A percentile compares a stretch with the other conserved stretches of the same genome.
phyloP scores from a whole-genome alignment of 495 filamentous ascomycete genomes.

The Penicillium goetzii region DNA sequence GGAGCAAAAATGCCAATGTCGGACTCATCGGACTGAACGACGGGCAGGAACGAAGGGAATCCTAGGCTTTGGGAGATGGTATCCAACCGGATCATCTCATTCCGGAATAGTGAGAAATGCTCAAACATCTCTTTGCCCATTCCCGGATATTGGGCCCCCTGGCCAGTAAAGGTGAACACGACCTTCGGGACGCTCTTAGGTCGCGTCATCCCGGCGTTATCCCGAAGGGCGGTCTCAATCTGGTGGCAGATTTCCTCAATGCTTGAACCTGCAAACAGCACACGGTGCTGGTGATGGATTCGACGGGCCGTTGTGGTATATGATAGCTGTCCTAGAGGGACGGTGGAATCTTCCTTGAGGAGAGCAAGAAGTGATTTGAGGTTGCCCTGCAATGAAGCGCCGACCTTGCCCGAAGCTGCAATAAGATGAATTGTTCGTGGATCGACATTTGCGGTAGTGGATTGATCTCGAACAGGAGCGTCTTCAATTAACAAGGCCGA shows the following conservation, averaged over 20 bases:
- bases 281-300: slow-evolving; percentile 55
- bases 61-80: slow-evolving; percentile 35
- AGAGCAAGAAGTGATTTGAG: slow-evolving; percentile 37
- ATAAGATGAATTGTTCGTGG: slow-evolving; percentile 6
- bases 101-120: slow-evolving; percentile 30
- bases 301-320: slow-evolving; percentile 77
- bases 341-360: slow-evolving; percentile 47
- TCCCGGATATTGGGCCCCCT: slow-evolving; percentile 61
- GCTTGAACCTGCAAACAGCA: background rate
- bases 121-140: slow-evolving; percentile 38
- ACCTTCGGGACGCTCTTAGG: slow-evolving; percentile 29
- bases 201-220: slow-evolving; percentile 1
- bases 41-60: slow-evolving; percentile 23
- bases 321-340: slow-evolving; percentile 56
- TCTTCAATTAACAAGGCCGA: slow-evolving; percentile 35
- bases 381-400: slow-evolving; percentile 36
- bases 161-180: slow-evolving; percentile 71
- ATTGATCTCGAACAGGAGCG: slow-evolving; percentile 13
- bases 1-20: background rate
- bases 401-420: slow-evolving; percentile 14
- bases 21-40: slow-evolving; percentile 17
- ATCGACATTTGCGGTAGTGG: slow-evolving; percentile 3
- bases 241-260: slow-evolving; percentile 11
- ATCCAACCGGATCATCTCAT: slow-evolving; percentile 33
- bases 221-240: slow-evolving; percentile 33